These are phyloP conservation scores for Dinochytrium kinnereticum DNA, from an alignment of 371 early-diverging fungal species.

Conservation along the genomic window DNA sequence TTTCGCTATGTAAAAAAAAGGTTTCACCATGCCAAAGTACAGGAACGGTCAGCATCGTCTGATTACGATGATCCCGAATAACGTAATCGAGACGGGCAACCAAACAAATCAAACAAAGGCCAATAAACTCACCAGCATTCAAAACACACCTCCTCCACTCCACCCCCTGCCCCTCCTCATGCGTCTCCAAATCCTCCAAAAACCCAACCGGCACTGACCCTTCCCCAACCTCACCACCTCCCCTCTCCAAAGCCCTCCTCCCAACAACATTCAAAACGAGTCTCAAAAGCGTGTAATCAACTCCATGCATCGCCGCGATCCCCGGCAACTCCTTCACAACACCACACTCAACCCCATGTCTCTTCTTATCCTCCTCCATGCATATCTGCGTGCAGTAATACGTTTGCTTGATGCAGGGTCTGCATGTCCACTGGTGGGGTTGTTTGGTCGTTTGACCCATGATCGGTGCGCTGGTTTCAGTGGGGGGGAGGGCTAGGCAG, in stretches of 20 bases:
- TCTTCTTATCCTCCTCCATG: constrained; percentile 12
- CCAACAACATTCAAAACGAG: constrained; percentile 33
- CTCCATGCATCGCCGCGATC: constrained; percentile 33
- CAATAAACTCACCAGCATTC: neutral
- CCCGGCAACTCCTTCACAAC: constrained; percentile 37
- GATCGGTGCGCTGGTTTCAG: too few relatives aligned
- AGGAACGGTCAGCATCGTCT: too few relatives aligned
- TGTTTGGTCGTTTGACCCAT: neutral
- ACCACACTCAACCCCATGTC: constrained; percentile 33
- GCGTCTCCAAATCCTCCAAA: neutral
- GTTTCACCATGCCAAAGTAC: neutral
- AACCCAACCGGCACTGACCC: neutral
- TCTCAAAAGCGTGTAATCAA: constrained; percentile 38
- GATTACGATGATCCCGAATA: too few relatives aligned
- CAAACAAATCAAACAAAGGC: neutral
- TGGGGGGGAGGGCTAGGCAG: constrained; percentile 18
- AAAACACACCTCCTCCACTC: neutral
- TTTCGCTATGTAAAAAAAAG: neutral
- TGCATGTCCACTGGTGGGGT: constrained; percentile 2
- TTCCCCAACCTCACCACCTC: neutral
- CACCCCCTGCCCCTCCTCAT: neutral
- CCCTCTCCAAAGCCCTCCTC: neutral
- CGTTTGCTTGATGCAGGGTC: constrained; percentile 38
- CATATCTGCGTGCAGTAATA: constrained; percentile 39
- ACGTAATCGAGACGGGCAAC: too few relatives aligned